Evolutionary conservation across 768 basidiomycete genomes (phyloP).

Genomic region (Pilatotrama ljubarskyi): DNA sequence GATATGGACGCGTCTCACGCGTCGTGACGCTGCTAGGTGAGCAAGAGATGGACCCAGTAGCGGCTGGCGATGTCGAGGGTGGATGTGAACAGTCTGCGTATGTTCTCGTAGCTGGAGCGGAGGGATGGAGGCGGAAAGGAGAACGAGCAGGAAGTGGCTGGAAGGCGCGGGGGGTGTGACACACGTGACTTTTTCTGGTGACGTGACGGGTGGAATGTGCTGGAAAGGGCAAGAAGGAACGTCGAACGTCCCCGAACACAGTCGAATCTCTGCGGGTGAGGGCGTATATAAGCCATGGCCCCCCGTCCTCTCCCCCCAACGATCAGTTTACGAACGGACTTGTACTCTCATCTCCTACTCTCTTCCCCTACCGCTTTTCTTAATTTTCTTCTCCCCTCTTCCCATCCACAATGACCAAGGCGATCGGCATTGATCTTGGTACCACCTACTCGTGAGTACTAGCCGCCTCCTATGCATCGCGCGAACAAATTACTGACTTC

Average conservation of each 20-base stretch:
- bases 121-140: not conserved
- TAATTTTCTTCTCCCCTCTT: conserved; percentile 7
- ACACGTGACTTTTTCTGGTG: conserved; percentile 15
- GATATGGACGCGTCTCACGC: too few species aligned
- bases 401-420: conserved; percentile 48
- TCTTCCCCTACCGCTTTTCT: conserved; percentile 18
- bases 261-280: conserved; percentile 21
- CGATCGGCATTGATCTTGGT: conserved; percentile 87
- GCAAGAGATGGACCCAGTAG: too few species aligned
- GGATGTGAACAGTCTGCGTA: conserved; percentile 3
- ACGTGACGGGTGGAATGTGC: conserved; percentile 22
- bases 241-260: conserved; percentile 30
- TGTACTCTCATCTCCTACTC: conserved; percentile 19
- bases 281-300: conserved; percentile 25
- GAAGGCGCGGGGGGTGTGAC: not conserved
- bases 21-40: too few species aligned
- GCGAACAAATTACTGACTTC: conserved; percentile 2
- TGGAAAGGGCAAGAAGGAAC: conserved; percentile 25
- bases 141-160: conserved; percentile 6
- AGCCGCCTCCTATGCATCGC: not conserved
- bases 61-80: not conserved
- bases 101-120: conserved; percentile 5
- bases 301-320: conserved; percentile 17
- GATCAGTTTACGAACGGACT: conserved; percentile 20
- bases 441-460: conserved; percentile 86